phyloP scores from a whole-genome alignment of 495 filamentous ascomycete species.

The Hypomontagnella submonticulosa region DNA sequence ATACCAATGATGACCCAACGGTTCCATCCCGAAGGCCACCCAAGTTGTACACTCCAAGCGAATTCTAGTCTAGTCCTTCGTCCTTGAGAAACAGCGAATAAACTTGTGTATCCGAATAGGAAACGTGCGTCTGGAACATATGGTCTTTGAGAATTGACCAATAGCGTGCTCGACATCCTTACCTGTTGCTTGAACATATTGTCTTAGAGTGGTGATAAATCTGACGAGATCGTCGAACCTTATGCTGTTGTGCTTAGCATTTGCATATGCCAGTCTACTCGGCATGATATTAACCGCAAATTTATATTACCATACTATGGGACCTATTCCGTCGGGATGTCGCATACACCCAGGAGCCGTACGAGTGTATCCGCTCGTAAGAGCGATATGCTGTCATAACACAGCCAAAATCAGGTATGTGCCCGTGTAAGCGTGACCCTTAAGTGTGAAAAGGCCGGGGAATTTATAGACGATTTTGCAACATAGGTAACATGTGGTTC shows the following conservation, averaged over 20 bases:
- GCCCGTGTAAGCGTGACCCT: conserved; percentile 5
- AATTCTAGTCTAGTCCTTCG: conserved; percentile 9
- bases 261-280: conserved; percentile 1
- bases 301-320: conserved; percentile 18
- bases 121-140: conserved; percentile 39
- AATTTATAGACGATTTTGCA: background rate
- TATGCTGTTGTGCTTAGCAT: conserved; percentile 16
- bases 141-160: conserved; percentile 14
- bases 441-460: background rate
- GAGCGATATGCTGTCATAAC: conserved; percentile 21
- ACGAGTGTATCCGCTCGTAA: conserved; percentile 28
- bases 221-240: conserved; percentile 21
- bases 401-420: conserved; percentile 4
- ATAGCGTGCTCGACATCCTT: conserved; percentile 11
- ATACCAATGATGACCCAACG: conserved; percentile 13
- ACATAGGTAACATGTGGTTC: background rate
- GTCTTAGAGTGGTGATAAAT: conserved; percentile 35
- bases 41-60: conserved; percentile 17
- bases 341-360: conserved; percentile 31
- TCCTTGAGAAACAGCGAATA: conserved; percentile 22
- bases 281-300: conserved; percentile 19
- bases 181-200: conserved; percentile 18
- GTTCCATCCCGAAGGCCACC: conserved; percentile 15
- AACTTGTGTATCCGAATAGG: conserved; percentile 26
- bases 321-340: conserved; percentile 36